Evolutionary conservation across 495 filamentous ascomycete genomes (phyloP).

Genomic region (Podospora appendiculata): DNA sequence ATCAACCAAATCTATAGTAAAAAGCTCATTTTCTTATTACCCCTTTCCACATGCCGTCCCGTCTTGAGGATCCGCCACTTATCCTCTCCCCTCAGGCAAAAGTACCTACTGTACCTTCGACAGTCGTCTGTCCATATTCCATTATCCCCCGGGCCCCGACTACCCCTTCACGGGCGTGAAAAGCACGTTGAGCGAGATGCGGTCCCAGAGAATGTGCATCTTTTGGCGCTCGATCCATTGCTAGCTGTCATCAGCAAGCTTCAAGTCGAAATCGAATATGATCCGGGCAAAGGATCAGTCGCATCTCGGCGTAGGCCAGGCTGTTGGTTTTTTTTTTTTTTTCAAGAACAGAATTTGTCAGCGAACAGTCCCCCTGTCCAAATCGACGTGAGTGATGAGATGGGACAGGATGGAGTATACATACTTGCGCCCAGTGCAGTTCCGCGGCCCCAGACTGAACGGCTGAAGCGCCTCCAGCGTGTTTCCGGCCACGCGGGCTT

Average conservation of each 20-base stretch:
- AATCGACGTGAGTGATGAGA: background rate
- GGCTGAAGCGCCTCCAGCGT: slow-evolving; percentile 15
- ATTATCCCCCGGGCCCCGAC: too few relatives aligned
- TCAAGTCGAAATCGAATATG: slow-evolving; percentile 31
- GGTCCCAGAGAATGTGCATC: slow-evolving; percentile 29
- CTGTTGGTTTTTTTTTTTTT: slow-evolving; percentile 9
- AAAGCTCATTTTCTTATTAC: too few relatives aligned
- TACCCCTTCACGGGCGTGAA: slow-evolving; percentile 8
- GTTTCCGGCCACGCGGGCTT: background rate
- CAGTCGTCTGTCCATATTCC: too few relatives aligned
- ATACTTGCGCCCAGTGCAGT: slow-evolving; percentile 35
- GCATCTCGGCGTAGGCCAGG: slow-evolving; percentile 33
- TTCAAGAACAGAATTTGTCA: background rate
- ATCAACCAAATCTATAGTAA: too few relatives aligned
- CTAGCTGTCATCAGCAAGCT: slow-evolving; percentile 11
- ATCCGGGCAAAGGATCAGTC: slow-evolving; percentile 30
- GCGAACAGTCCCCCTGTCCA: background rate
- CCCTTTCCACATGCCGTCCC: too few relatives aligned
- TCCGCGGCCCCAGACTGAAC: slow-evolving; percentile 29
- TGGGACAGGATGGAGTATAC: background rate
- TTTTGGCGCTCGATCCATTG: slow-evolving; percentile 24
- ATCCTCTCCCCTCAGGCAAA: too few relatives aligned
- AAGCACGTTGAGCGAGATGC: slow-evolving; percentile 22
- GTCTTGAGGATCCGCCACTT: too few relatives aligned
- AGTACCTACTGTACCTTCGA: too few relatives aligned